Conservation (phyloP, 2,329 filamentous ascomycete genomes). For the Podosphaera aphanis region DNA sequence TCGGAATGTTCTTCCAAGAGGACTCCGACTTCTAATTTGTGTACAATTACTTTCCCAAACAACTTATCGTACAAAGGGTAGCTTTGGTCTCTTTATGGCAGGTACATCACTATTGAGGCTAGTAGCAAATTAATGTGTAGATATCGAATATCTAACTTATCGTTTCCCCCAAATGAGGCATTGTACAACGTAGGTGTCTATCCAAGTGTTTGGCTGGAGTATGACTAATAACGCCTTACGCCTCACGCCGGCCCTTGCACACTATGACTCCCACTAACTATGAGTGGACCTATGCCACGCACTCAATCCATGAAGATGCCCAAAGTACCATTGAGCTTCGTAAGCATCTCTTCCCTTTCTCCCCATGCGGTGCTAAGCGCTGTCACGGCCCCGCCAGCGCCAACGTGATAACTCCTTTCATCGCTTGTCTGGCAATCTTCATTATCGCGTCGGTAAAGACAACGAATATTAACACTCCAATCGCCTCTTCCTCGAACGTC, state of each 20-base stretch:
- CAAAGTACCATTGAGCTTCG: constrained; percentile 25
- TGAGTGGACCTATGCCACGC: too few relatives aligned
- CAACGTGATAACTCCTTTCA: constrained; percentile 42
- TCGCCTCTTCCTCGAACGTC: constrained; percentile 68
- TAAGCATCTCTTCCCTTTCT: constrained; percentile 80
- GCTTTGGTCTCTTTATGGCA: background rate
- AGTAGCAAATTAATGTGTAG: background rate
- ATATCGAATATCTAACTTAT: background rate
- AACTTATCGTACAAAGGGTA: background rate
- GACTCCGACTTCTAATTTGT: constrained; percentile 63
- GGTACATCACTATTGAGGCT: background rate
- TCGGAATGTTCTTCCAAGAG: constrained; percentile 94
- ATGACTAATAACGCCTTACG: too few relatives aligned
- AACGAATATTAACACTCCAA: constrained; percentile 79
- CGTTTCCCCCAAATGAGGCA: too few relatives aligned
- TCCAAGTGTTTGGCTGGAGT: too few relatives aligned
- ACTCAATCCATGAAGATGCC: constrained; percentile 9
- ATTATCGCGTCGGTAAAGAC: constrained; percentile 49
- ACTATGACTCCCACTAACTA: too few relatives aligned
- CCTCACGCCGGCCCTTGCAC: too few relatives aligned
- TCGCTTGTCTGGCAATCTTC: constrained; percentile 1
- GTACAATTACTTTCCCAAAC: background rate
- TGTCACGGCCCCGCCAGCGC: constrained; percentile 78
- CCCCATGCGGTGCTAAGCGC: constrained; percentile 55
- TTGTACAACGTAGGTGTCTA: too few relatives aligned